A percentile compares a stretch with the other conserved stretches of the same genome.
Evolutionary conservation across 2,329 filamentous ascomycete genomes (phyloP).

Genomic region (Pezicula radicicola): DNA sequence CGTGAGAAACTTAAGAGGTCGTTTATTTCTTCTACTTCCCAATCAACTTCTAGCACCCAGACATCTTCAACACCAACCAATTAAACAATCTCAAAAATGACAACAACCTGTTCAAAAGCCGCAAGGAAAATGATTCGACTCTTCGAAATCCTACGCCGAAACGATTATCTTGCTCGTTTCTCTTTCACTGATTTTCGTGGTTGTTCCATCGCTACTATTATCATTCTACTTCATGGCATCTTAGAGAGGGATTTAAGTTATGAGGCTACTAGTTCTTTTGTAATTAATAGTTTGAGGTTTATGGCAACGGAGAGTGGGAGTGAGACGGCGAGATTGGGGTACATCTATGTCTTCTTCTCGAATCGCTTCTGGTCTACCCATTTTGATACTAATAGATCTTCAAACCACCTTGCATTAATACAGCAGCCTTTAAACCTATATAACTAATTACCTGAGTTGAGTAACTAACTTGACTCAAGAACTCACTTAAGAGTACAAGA

Average conservation of each 20-base stretch:
- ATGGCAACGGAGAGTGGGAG: background rate
- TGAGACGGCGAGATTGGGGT: background rate
- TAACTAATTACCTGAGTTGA: too few species aligned
- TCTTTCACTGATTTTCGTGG: background rate
- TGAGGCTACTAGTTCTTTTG: background rate
- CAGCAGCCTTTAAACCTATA: too few species aligned
- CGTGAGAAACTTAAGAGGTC: background rate
- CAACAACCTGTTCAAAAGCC: background rate
- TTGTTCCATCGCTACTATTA: background rate
- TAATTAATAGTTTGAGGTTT: background rate
- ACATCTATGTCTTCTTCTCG: constrained; percentile 1
- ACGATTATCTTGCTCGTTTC: background rate
- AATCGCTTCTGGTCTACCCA: background rate
- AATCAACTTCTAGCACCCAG: background rate
- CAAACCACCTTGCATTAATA: background rate
- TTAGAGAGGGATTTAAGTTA: background rate
- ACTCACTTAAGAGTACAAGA: too few species aligned
- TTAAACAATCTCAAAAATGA: background rate
- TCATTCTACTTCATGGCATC: background rate
- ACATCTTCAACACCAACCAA: background rate
- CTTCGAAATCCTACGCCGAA: background rate
- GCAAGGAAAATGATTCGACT: background rate
- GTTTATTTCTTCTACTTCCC: background rate
- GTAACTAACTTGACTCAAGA: too few species aligned
- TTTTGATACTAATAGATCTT: constrained; percentile 1